Percentiles rank a stretch among this genome's conserved stretches.
Evolutionary conservation across 163 green algal genomes (phyloP).

Genomic region (Coccomyxa subellipsoidea): DNA sequence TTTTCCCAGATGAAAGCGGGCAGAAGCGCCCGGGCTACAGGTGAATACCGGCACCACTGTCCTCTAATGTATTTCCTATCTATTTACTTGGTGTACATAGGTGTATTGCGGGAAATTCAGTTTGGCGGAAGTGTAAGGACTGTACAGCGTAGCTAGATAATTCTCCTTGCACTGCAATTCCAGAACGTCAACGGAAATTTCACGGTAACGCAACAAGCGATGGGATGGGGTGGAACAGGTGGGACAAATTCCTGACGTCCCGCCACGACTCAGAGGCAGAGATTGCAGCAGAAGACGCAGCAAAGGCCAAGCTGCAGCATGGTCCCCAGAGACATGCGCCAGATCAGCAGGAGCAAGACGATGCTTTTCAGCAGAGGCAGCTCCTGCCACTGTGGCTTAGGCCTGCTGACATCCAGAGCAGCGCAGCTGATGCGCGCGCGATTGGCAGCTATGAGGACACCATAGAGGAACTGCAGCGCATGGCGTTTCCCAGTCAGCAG

Average conservation of each 20-base stretch:
- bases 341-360: not conserved
- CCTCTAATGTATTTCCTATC: not conserved
- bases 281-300: not conserved
- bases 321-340: not conserved
- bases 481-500: not conserved
- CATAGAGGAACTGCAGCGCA: not conserved
- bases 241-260: not conserved
- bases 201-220: too few species aligned
- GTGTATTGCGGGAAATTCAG: too few species aligned
- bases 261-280: not conserved
- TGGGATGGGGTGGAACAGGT: slow-evolving; percentile 2
- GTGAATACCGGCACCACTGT: not conserved
- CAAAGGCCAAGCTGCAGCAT: not conserved
- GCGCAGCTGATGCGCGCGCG: not conserved
- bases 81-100: too few species aligned
- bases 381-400: not conserved
- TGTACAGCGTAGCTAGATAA: not conserved
- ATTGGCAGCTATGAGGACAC: not conserved
- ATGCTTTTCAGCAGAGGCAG: not conserved
- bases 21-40: not conserved
- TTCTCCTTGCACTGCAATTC: too few species aligned
- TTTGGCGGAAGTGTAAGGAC: too few species aligned
- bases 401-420: not conserved
- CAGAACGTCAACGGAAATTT: too few species aligned
- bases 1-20: not conserved